Percentiles rank a stretch among this genome's conserved stretches.
Evolutionary conservation across 495 filamentous ascomycete genomes (phyloP).

Genomic region (Amorphotheca resinae): DNA sequence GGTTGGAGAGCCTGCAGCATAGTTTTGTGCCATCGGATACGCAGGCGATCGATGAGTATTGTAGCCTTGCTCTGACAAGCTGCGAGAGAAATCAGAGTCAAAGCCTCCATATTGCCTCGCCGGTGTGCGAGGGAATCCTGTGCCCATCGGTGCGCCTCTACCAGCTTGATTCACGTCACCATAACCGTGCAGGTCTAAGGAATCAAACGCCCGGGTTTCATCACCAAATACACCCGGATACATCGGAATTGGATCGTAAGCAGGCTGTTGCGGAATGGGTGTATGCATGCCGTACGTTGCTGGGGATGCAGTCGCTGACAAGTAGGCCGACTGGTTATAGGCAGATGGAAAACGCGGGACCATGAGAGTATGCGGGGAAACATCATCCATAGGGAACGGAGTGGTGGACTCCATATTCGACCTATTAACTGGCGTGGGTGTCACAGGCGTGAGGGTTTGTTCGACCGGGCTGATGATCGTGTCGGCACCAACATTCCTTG

Average conservation of each 20-base stretch:
- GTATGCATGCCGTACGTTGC: slow-evolving; percentile 8
- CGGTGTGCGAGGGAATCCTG: slow-evolving; percentile 9
- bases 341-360: slow-evolving; percentile 7
- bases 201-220: too few species aligned
- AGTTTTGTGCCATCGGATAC: slow-evolving; percentile 12
- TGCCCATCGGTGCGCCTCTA: slow-evolving; percentile 6
- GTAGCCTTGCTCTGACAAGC: slow-evolving; percentile 7
- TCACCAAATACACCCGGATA: too few species aligned
- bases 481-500: slow-evolving; percentile 41
- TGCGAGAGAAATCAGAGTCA: slow-evolving; percentile 8
- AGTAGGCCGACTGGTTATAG: slow-evolving; percentile 9
- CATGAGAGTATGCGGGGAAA: slow-evolving; percentile 15
- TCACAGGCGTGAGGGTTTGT: slow-evolving; percentile 25
- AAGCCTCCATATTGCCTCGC: slow-evolving; percentile 6
- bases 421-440: slow-evolving; percentile 11
- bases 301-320: slow-evolving; percentile 2
- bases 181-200: slow-evolving; percentile 7
- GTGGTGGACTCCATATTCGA: slow-evolving; percentile 15
- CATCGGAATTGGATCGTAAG: slow-evolving; percentile 9
- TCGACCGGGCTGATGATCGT: slow-evolving; percentile 54
- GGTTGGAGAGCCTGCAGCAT: slow-evolving; percentile 4
- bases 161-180: slow-evolving; percentile 9
- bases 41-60: slow-evolving; percentile 2
- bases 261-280: slow-evolving; percentile 5
- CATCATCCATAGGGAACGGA: slow-evolving; percentile 14